phyloP scores from a whole-genome alignment of 805 yeast genomes.

The Barnettozyma vustinii region DNA sequence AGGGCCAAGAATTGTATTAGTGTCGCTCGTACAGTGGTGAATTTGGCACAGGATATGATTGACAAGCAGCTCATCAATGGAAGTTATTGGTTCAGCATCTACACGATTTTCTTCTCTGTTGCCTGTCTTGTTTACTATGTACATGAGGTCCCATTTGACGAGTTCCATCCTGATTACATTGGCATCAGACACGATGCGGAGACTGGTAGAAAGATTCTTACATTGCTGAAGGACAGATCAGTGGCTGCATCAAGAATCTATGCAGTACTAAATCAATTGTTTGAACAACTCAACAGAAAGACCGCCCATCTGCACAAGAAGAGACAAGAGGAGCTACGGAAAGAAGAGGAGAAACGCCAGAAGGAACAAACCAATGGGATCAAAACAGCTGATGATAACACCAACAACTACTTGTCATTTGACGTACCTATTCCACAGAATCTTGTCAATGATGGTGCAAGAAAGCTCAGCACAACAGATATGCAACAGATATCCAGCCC shows the following conservation, averaged over 20 bases:
- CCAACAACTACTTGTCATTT: not conserved
- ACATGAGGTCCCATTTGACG: constrained; percentile 47
- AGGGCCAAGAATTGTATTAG: constrained; percentile 81
- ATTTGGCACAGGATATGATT: constrained; percentile 75
- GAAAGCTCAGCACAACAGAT: constrained; percentile 3
- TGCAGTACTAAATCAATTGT: constrained; percentile 70
- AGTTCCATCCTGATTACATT: constrained; percentile 45
- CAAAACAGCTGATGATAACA: constrained; percentile 1
- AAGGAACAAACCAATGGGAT: constrained; percentile 5
- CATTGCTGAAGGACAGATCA: constrained; percentile 64
- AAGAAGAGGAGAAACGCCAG: constrained; percentile 1
- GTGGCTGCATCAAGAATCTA: constrained; percentile 78
- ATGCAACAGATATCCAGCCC: constrained; percentile 7
- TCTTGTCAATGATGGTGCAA: constrained; percentile 12
- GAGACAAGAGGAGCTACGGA: constrained; percentile 15
- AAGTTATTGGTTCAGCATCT: constrained; percentile 88
- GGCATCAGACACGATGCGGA: constrained; percentile 73
- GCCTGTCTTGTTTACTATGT: constrained; percentile 81
- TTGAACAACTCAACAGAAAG: constrained; percentile 70
- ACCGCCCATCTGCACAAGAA: constrained; percentile 46
- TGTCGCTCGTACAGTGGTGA: constrained; percentile 78
- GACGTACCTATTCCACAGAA: constrained; percentile 26
- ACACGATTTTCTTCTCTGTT: constrained; percentile 83
- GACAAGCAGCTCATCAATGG: constrained; percentile 67
- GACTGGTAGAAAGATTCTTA: constrained; percentile 69